phyloP scores from a whole-genome alignment of 2,329 filamentous ascomycete genomes.

The Sarocladiaceae sp. region DNA sequence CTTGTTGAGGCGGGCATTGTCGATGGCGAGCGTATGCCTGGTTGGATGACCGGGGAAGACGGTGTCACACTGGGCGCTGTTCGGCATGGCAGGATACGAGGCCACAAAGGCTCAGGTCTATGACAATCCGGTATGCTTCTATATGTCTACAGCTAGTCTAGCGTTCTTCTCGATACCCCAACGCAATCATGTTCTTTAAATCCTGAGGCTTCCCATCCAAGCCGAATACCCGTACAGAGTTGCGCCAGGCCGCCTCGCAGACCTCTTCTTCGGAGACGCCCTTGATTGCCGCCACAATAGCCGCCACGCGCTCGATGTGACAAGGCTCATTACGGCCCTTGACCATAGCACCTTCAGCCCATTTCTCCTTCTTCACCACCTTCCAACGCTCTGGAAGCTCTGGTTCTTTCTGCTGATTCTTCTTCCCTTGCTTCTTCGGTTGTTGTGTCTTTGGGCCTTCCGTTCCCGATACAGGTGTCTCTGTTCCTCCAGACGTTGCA shows the following conservation, averaged over 20 bases:
- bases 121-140: slow-evolving; percentile 19
- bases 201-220: slow-evolving; percentile 36
- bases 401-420: slow-evolving; percentile 53
- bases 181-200: neutral
- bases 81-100: slow-evolving; percentile 56
- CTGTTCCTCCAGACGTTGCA: slow-evolving; percentile 11
- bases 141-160: neutral
- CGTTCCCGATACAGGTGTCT: slow-evolving; percentile 9
- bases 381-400: slow-evolving; percentile 69
- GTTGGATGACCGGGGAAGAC: slow-evolving; percentile 87
- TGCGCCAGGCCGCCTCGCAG: slow-evolving; percentile 77
- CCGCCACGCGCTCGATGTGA: slow-evolving; percentile 79
- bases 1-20: slow-evolving; percentile 71
- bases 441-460: slow-evolving; percentile 17
- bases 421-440: slow-evolving; percentile 34
- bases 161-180: slow-evolving; percentile 9
- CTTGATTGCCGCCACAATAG: slow-evolving; percentile 82
- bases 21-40: slow-evolving; percentile 72
- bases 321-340: slow-evolving; percentile 94
- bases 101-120: slow-evolving; percentile 49
- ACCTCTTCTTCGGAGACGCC: slow-evolving; percentile 73
- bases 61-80: slow-evolving; percentile 70
- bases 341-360: slow-evolving; percentile 78
- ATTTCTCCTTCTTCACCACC: slow-evolving; percentile 93
- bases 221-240: slow-evolving; percentile 74